Conservation (phyloP, 2,329 filamentous ascomycete species). For the Botrytis squamosa region DNA sequence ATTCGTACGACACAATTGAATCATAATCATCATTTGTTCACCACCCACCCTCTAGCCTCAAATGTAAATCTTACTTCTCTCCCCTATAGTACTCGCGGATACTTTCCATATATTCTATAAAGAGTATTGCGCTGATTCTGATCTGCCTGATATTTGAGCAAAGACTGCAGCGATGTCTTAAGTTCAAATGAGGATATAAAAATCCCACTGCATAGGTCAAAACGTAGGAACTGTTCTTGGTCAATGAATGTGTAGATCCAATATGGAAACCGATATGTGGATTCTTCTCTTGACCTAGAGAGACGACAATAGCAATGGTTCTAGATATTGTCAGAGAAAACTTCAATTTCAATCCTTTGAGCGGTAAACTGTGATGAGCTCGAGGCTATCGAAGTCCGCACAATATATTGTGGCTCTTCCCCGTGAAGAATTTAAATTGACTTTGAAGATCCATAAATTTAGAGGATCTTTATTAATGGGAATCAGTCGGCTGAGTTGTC, state of each 20-base stretch:
- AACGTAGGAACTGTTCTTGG: neutral
- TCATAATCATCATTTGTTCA: neutral
- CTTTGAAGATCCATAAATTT: neutral
- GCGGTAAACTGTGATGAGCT: neutral
- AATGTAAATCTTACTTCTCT: neutral
- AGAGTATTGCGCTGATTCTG: neutral
- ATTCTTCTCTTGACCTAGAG: neutral
- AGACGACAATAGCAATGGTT: neutral
- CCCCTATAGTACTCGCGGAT: neutral
- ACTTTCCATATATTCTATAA: neutral
- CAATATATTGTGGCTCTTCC: neutral
- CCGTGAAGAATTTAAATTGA: neutral
- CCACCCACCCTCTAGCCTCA: neutral
- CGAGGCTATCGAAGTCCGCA: neutral
- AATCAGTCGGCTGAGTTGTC: neutral
- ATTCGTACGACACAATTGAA: neutral
- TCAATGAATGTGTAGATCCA: neutral
- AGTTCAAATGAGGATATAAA: neutral
- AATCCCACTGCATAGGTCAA: neutral
- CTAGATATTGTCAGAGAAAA: neutral
- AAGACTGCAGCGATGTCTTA: neutral
- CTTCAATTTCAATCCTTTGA: neutral
- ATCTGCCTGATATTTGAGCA: neutral
- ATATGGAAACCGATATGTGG: neutral
- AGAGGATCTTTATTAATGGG: neutral